Percentiles rank a stretch among this genome's conserved stretches.
Conservation (phyloP, 192 early-diverging fungal genomes). For the Coemansia pectinata region DNA sequence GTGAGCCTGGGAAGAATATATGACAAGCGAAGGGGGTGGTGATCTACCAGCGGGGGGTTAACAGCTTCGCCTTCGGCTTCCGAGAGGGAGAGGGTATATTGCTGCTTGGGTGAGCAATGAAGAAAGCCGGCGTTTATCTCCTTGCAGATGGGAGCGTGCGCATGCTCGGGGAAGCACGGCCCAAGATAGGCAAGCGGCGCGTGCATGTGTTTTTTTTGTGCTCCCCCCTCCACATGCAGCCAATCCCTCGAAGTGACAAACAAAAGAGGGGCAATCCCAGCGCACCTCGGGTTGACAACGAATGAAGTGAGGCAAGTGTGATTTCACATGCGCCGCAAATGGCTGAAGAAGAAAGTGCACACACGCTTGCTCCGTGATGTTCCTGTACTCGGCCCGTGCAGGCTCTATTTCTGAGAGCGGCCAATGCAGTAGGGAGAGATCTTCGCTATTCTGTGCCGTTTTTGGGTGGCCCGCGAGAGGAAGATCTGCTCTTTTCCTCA, state of each 20-base stretch:
- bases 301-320: neutral
- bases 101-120: neutral
- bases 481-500: neutral
- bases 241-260: neutral
- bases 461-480: neutral
- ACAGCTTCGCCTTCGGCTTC: neutral
- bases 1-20: neutral
- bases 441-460: neutral
- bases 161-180: neutral
- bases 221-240: neutral
- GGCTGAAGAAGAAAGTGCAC: neutral
- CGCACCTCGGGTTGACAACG: neutral
- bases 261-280: neutral
- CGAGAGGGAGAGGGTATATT: neutral
- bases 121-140: neutral
- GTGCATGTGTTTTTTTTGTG: neutral
- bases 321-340: conserved; percentile 1
- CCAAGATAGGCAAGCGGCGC: neutral
- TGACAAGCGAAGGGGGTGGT: neutral
- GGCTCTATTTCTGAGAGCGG: neutral
- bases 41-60: neutral
- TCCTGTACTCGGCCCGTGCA: neutral
- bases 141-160: neutral
- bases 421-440: neutral
- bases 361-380: neutral